Evolutionary conservation across 176 grass and related monocot genomes (phyloP), one percentile per base, ranked within the genome.

Genomic region (Eleusine coracana): DNA sequence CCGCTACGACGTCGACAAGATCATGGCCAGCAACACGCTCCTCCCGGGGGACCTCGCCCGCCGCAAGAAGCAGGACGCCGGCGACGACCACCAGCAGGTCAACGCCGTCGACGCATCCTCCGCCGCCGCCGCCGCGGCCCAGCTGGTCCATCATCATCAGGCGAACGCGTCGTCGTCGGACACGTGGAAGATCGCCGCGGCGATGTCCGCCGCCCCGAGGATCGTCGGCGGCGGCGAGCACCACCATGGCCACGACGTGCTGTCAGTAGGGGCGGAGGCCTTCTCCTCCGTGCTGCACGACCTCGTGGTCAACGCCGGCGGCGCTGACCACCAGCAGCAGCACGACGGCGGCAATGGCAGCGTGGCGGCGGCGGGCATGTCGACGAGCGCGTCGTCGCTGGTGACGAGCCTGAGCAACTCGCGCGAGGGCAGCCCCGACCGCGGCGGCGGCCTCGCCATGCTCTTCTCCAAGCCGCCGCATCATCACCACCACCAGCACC

Each of bases 21-120:
- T 99, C 85, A 96, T 99, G 97, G 97, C 89, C 18, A 99, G 97
- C 78, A 96, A 82, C 89, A 99, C 93, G 18, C 93, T 99, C 21
- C 91, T 99, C 3, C 84, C 91, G 0, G 83, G 83, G 5, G 97
- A 99, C 3, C 89, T 90, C 34, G 97, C 97, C 16, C 88, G 97
- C 49, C 85, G 93, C 66, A 90, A 82, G 48, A 93, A 95, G 75
- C 72, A 76, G 69, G 61, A 56, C 50, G 83, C 73, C 20, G 25
- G 1, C 18, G 31, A 2, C 31, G 31, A 34, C 31, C 2, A 34
- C 31, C 31, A 34, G 2, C 31, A 34, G 2, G 31, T 34, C 31
- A 34, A 34, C 31, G 31, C 10, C 14, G 18, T 15, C 0, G 50
- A 17, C 18, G 42, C 10, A 7, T 52, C 29, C 16, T 34, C 74